phyloP scores from a whole-genome alignment of 371 early-diverging fungal species.

The Polyrhizophydium stewartii region DNA sequence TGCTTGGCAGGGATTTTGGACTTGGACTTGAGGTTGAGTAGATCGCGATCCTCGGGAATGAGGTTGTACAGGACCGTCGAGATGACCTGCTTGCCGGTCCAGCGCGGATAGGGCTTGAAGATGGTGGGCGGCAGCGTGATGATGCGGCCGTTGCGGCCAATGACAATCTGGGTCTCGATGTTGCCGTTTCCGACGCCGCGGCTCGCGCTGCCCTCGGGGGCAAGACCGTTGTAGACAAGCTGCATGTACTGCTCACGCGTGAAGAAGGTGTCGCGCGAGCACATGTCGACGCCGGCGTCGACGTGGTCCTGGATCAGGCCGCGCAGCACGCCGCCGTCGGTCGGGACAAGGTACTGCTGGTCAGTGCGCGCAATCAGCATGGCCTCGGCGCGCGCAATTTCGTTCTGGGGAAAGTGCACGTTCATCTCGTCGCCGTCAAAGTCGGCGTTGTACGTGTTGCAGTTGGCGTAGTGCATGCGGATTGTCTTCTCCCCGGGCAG shows the following conservation, averaged over 20 bases:
- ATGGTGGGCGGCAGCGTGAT: constrained; percentile 81
- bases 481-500: constrained; percentile 98
- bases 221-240: constrained; percentile 70
- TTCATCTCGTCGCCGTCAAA: constrained; percentile 99
- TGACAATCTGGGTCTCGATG: constrained; percentile 37
- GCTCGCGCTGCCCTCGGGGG: constrained; percentile 27
- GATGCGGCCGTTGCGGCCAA: constrained; percentile 68
- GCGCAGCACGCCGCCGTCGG: constrained; percentile 97
- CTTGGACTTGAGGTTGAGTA: constrained; percentile 84
- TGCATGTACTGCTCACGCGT: constrained; percentile 90
- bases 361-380: constrained; percentile 94
- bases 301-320: constrained; percentile 99
- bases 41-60: constrained; percentile 64
- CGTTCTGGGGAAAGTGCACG: constrained; percentile 99
- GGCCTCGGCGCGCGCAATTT: constrained; percentile 95
- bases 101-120: constrained; percentile 79
- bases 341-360: constrained; percentile 97
- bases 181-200: constrained; percentile 39
- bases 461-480: constrained; percentile 98
- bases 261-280: constrained; percentile 87
- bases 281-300: constrained; percentile 94
- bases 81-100: constrained; percentile 99
- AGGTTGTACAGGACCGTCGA: constrained; percentile 85
- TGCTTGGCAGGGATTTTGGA: constrained; percentile 80
- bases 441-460: constrained; percentile 79